Percentiles rank a stretch among this genome's conserved stretches.
Conservation (phyloP, 495 filamentous ascomycete species). For the Trichoderma reesei region DNA sequence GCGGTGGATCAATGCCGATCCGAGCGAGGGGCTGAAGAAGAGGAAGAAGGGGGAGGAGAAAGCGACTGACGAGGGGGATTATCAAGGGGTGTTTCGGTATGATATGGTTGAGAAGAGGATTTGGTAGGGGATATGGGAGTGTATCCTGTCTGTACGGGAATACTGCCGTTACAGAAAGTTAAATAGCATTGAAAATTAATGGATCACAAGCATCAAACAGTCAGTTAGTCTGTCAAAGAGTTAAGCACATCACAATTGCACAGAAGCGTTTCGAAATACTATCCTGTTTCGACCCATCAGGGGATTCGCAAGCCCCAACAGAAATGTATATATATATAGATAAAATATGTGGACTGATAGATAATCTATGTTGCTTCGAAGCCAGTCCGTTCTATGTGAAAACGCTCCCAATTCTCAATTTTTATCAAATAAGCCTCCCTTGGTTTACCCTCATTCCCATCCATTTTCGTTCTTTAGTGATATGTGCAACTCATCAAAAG, state of each 20-base stretch:
- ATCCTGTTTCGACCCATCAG: no score
- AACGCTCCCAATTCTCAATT: not conserved
- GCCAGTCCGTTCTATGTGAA: not conserved
- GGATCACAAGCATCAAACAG: no score
- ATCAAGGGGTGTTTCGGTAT: constrained; percentile 68
- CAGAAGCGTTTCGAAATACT: no score
- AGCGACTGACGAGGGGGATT: constrained; percentile 42
- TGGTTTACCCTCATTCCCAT: not conserved
- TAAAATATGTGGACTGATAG: no score
- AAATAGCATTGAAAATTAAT: no score
- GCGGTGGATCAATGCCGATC: constrained; percentile 79
- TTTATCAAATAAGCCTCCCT: not conserved
- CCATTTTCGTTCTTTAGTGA: not conserved
- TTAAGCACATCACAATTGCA: no score
- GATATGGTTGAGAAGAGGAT: constrained; percentile 92
- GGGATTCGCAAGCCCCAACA: no score
- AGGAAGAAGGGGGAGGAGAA: constrained; percentile 46
- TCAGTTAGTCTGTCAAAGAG: no score
- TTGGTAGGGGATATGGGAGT: constrained; percentile 47
- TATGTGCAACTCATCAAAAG: not conserved
- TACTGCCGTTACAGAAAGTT: no score
- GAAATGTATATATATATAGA: no score
- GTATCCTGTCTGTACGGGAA: no score
- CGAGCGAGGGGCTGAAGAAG: constrained; percentile 57
- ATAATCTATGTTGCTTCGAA: not conserved